phyloP scores from a whole-genome alignment of 192 early-diverging fungal species.

The Backusella luteola region DNA sequence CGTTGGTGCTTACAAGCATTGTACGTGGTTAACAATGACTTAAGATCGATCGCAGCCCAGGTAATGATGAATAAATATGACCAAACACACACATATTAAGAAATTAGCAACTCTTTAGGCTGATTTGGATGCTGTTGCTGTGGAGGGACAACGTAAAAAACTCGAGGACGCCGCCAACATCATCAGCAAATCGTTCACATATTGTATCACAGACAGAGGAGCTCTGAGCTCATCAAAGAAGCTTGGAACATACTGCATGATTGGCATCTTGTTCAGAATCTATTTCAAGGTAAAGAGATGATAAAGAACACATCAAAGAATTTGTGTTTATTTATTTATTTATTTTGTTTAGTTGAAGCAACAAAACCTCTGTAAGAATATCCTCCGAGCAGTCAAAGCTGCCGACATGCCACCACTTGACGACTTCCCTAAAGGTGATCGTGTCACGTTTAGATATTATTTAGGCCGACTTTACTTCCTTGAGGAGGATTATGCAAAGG shows the following conservation, averaged over 20 bases:
- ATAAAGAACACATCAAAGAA: neutral
- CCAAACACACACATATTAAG: neutral
- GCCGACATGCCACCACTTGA: slow-evolving; percentile 73
- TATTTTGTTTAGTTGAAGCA: slow-evolving; percentile 53
- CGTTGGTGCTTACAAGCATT: slow-evolving; percentile 64
- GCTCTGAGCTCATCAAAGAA: slow-evolving; percentile 64
- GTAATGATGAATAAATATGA: slow-evolving; percentile 22
- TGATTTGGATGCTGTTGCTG: slow-evolving; percentile 41
- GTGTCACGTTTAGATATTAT: slow-evolving; percentile 86
- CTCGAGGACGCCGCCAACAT: slow-evolving; percentile 84
- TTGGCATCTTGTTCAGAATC: slow-evolving; percentile 80
- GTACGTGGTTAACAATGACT: slow-evolving; percentile 58
- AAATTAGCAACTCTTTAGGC: slow-evolving; percentile 32
- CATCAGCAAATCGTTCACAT: slow-evolving; percentile 87
- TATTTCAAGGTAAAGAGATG: slow-evolving; percentile 70
- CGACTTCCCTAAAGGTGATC: slow-evolving; percentile 81
- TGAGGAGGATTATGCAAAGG: slow-evolving; percentile 72
- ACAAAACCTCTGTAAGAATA: slow-evolving; percentile 81
- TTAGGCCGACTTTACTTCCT: slow-evolving; percentile 84
- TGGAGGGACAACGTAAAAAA: slow-evolving; percentile 48
- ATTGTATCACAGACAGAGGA: slow-evolving; percentile 79
- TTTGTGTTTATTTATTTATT: neutral
- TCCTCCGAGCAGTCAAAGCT: slow-evolving; percentile 68
- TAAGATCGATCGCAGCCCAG: slow-evolving; percentile 47
- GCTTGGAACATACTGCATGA: slow-evolving; percentile 92